Evolutionary conservation across 164 flowering plant genomes (phyloP), one percentile per base, ranked within the genome.

Genomic region (Berberis vulgaris): DNA sequence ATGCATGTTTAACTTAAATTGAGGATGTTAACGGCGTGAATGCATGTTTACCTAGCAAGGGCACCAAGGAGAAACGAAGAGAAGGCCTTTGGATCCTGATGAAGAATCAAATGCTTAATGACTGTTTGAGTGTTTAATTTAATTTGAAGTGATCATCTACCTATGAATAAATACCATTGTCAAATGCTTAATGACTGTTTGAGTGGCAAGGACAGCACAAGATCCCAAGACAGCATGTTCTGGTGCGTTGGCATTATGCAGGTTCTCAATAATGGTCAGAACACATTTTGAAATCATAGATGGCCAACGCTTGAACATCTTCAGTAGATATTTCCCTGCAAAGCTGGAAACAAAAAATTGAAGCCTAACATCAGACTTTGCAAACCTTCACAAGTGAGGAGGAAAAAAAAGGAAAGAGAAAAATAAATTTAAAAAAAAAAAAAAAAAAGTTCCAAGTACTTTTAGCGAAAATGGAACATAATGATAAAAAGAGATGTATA

Each of bases 141-240:
- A 26, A 26, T 26, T 26, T 26, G 26, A 26, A 26, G 26, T 26
- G 26, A 26, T 26, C 26, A 26, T 26, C 26, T 26, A 26, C 26
- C 26, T 26, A 26, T 26, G 26, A 26, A 26, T 26, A 26, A 26
- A 43, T 87, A 94, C 98, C 87, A 54, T 79, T 59, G 95, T 80
- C 78, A 91, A 77, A 80, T 88, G 93, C 80, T 85, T 89, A 44
- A 91, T 83, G 69, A 94, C 84, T 43, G 91, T 82, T 69, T 84
- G 96, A 7, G 97, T 78, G 49, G 88, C 72, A 67, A 94, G 91
- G 57, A 94, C 67, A 42, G 87, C 76, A 76, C 96, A 91, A 62
- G 99, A 91, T 65, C 99, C 99, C 38, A 91, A 81, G 45, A 94
- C 96, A 0, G 74, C 89, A 84, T 82, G 77, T 69, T 94, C 99